Conservation (phyloP, 2,329 filamentous ascomycete species). For the Myriosclerotinia duriaeana region DNA sequence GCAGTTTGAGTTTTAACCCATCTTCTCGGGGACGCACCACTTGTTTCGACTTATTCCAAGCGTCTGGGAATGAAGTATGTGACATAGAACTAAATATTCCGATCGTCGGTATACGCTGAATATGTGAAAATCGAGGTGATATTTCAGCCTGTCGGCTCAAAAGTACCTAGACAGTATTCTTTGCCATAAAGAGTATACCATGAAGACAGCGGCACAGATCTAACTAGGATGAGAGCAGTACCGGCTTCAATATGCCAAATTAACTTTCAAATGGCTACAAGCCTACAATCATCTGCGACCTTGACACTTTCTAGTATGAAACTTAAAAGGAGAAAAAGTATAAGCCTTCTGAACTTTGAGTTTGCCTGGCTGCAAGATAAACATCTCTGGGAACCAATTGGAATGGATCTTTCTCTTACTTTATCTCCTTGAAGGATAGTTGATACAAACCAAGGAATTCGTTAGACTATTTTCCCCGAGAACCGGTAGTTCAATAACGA, state of each 20-base stretch:
- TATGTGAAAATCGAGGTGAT: not conserved
- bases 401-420: not conserved
- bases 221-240: not conserved
- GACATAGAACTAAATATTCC: not conserved
- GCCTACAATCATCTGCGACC: not conserved
- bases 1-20: not conserved
- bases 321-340: not conserved
- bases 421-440: slow-evolving; percentile 1
- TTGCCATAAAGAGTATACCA: not conserved
- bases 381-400: not conserved
- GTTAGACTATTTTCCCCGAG: slow-evolving; percentile 1
- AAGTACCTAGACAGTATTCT: not conserved
- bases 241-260: not conserved
- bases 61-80: not conserved
- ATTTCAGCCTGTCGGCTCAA: not conserved
- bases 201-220: not conserved
- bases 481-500: not conserved
- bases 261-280: not conserved
- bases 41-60: slow-evolving; percentile 7
- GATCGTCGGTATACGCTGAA: not conserved
- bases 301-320: slow-evolving; percentile 14
- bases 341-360: not conserved
- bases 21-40: not conserved
- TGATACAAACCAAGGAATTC: slow-evolving; percentile 3
- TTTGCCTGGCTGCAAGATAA: not conserved